A percentile compares a stretch with the other conserved stretches of the same genome.
Evolutionary conservation across 352 stramenopile genomes (phyloP).

Genomic region (Aphanomyces cochlioides): DNA sequence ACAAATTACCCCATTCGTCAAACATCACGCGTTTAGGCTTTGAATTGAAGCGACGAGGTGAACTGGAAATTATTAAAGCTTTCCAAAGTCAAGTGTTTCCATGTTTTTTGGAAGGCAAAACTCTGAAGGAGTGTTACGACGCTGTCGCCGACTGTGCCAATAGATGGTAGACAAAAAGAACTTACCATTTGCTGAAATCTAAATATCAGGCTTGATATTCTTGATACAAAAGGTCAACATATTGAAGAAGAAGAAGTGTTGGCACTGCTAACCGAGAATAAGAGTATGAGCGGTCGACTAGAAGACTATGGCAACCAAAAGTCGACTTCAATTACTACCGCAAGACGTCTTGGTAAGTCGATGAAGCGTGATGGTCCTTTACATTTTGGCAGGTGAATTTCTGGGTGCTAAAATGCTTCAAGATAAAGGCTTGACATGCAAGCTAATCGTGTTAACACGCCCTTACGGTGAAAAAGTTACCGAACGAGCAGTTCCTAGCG

Average conservation of each 20-base stretch:
- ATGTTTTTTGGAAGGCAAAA: conserved; percentile 93
- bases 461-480: conserved; percentile 95
- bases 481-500: conserved; percentile 95
- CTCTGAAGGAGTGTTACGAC: conserved; percentile 94
- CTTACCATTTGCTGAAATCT: neutral
- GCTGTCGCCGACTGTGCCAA: conserved; percentile 96
- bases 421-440: conserved; percentile 97
- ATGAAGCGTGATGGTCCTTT: neutral
- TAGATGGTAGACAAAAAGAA: conserved; percentile 58
- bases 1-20: neutral
- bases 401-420: conserved; percentile 97
- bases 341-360: conserved; percentile 81
- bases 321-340: conserved; percentile 97
- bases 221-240: conserved; percentile 92
- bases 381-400: conserved; percentile 81
- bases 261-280: conserved; percentile 98
- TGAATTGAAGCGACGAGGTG: conserved; percentile 97
- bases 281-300: conserved; percentile 96
- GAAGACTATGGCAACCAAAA: conserved; percentile 97
- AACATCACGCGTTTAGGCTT: conserved; percentile 68
- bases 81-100: conserved; percentile 99
- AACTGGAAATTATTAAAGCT: conserved; percentile 99
- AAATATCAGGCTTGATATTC: conserved; percentile 89
- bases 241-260: conserved; percentile 97
- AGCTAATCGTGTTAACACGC: conserved; percentile 95